A percentile compares a stretch with the other conserved stretches of the same genome.
phyloP scores from a whole-genome alignment of 2,329 filamentous ascomycete species.

The Pseudopithomyces maydicus region DNA sequence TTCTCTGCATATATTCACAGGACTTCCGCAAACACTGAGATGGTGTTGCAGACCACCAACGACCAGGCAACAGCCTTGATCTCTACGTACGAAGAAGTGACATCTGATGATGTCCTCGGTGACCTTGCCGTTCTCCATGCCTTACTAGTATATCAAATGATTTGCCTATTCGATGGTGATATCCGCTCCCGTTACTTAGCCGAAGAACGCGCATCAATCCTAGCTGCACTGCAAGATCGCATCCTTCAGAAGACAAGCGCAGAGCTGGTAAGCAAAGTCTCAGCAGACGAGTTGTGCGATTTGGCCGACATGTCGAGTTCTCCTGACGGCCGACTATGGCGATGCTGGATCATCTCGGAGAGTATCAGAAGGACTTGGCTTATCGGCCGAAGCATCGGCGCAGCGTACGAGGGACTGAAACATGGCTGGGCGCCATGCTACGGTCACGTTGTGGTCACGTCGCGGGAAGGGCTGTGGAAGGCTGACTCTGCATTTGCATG shows the following conservation, averaged over 20 bases:
- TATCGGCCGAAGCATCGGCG: conserved; percentile 3
- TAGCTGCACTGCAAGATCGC: neutral
- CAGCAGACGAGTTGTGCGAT: neutral
- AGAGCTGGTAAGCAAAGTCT: neutral
- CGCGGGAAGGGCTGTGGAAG: conserved; percentile 14
- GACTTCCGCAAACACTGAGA: conserved; percentile 14
- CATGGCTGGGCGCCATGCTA: conserved; percentile 13
- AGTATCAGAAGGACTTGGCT: conserved; percentile 18
- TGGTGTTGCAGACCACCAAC: conserved; percentile 16
- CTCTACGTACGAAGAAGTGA: neutral
- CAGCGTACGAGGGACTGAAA: conserved; percentile 8
- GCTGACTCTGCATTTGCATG: conserved; percentile 7
- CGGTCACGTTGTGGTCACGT: conserved; percentile 15
- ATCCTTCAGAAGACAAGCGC: neutral
- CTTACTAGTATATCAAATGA: conserved; percentile 56
- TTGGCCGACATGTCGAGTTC: neutral
- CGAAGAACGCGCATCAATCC: conserved; percentile 31
- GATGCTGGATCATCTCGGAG: conserved; percentile 17
- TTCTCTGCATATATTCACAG: conserved; percentile 13
- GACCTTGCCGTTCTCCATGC: conserved; percentile 40
- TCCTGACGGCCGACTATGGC: conserved; percentile 9
- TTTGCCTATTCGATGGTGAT: conserved; percentile 58
- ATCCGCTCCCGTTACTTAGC: conserved; percentile 49
- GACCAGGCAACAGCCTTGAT: conserved; percentile 11
- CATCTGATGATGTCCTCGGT: conserved; percentile 6